These are phyloP conservation scores for Syzygium aqueum DNA, from an alignment of 345 rosid species.

Conservation along the genomic window DNA sequence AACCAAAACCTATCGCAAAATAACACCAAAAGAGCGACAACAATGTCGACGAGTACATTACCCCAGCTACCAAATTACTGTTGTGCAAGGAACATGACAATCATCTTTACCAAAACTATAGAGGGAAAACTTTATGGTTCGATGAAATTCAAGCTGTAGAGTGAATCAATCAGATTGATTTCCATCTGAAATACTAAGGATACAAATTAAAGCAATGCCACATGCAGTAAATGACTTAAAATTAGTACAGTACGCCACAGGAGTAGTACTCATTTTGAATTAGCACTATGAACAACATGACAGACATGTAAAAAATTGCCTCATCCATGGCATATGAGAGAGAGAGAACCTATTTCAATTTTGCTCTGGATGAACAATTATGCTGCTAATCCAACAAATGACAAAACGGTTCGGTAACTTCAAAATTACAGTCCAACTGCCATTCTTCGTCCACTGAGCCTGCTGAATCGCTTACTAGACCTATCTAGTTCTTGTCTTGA, in stretches of 20 bases:
- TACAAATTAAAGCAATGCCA: background rate
- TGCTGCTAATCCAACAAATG: background rate
- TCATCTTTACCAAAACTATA: background rate
- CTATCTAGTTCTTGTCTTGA: slow-evolving; percentile 53
- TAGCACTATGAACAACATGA: background rate
- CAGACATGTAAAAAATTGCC: background rate
- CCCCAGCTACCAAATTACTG: background rate
- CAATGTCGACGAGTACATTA: background rate
- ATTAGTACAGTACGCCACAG: background rate
- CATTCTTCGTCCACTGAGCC: background rate
- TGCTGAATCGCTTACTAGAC: background rate
- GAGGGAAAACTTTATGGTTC: too few relatives aligned
- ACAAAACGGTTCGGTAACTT: background rate
- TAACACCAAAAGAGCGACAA: background rate
- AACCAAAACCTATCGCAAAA: background rate
- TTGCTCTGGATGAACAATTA: background rate
- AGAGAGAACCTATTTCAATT: background rate
- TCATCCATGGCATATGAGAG: background rate
- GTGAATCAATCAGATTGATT: background rate
- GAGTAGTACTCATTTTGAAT: background rate
- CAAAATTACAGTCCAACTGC: background rate
- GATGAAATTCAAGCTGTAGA: background rate
- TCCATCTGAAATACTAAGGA: background rate
- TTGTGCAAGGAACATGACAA: background rate
- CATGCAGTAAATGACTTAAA: background rate